Evolutionary conservation across 2,329 filamentous ascomycete species (phyloP).

Genomic region (Aspergillus unguis): DNA sequence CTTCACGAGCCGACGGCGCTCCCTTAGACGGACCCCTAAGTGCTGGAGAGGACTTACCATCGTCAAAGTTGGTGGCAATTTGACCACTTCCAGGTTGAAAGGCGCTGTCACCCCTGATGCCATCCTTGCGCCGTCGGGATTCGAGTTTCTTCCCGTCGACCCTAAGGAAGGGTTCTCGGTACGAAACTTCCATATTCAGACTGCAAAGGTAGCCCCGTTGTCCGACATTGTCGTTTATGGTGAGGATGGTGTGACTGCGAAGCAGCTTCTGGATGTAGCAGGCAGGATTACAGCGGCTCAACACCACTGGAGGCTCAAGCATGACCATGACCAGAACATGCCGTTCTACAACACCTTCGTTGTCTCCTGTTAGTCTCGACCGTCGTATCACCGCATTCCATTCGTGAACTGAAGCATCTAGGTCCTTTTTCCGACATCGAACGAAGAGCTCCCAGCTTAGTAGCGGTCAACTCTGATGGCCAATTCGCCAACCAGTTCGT

Average conservation of each 20-base stretch:
- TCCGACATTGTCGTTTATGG: constrained; percentile 94
- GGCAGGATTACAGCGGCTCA: constrained; percentile 71
- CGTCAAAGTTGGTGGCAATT: constrained; percentile 82
- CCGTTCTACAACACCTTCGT: constrained; percentile 84
- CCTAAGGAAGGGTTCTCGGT: constrained; percentile 90
- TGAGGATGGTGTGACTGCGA: constrained; percentile 60
- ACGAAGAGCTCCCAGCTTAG: constrained; percentile 62
- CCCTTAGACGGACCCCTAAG: constrained; percentile 66
- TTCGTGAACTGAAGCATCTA: constrained; percentile 32
- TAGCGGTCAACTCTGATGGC: constrained; percentile 71
- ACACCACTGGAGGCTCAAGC: constrained; percentile 65
- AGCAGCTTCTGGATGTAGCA: constrained; percentile 64
- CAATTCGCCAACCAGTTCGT: constrained; percentile 71
- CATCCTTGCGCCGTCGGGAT: constrained; percentile 58
- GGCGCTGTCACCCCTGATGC: constrained; percentile 82
- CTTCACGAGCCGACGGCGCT: constrained; percentile 73
- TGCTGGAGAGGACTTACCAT: constrained; percentile 79
- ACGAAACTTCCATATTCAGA: constrained; percentile 94
- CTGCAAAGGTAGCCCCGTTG: constrained; percentile 78
- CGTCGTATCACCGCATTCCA: constrained; percentile 9
- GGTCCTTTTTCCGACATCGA: constrained; percentile 71
- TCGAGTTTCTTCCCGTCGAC: constrained; percentile 76
- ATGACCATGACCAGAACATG: constrained; percentile 54
- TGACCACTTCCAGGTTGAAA: constrained; percentile 72
- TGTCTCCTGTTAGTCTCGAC: constrained; percentile 48